phyloP scores from a whole-genome alignment of 2,329 filamentous ascomycete genomes.

The Paecilomyces fulvus region DNA sequence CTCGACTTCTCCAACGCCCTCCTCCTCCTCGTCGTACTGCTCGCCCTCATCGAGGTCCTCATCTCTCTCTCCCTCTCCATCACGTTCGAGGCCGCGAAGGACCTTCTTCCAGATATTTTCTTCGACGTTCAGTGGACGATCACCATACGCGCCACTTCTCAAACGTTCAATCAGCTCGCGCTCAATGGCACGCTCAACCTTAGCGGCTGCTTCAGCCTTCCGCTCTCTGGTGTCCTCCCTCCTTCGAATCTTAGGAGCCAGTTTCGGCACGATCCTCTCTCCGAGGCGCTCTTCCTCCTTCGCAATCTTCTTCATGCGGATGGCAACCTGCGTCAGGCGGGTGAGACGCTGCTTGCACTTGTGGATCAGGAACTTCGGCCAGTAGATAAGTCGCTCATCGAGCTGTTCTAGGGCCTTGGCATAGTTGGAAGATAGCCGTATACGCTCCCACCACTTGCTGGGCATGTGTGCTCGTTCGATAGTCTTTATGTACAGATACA shows the following conservation, averaged over 20 bases:
- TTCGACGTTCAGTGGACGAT: conserved; percentile 89
- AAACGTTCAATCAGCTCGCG: conserved; percentile 85
- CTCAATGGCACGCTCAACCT: conserved; percentile 94
- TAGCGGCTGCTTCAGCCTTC: conserved; percentile 73
- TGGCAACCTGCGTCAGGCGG: conserved; percentile 81
- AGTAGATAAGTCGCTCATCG: conserved; percentile 80
- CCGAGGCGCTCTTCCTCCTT: conserved; percentile 85
- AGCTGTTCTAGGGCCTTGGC: conserved; percentile 79
- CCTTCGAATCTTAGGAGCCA: conserved; percentile 81
- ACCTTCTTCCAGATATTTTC: conserved; percentile 97
- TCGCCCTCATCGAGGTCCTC: conserved; percentile 84
- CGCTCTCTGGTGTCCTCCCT: conserved; percentile 68
- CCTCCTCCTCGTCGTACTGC: conserved; percentile 64
- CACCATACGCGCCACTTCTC: conserved; percentile 86
- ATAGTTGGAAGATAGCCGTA: conserved; percentile 86
- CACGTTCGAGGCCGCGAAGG: conserved; percentile 77
- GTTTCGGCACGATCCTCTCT: conserved; percentile 76
- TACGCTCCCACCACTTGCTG: conserved; percentile 87
- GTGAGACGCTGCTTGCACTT: conserved; percentile 97
- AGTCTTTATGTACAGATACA: conserved; percentile 97
- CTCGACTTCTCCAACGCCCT: conserved; percentile 71
- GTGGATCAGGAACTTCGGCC: conserved; percentile 85
- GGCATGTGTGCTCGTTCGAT: conserved; percentile 82
- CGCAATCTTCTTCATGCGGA: conserved; percentile 65
- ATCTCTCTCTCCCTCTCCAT: conserved; percentile 73